Evolutionary conservation across 1,139 yeast genomes (phyloP), one percentile per base, ranked within the genome.

Genomic region (Suhomyces maxii): DNA sequence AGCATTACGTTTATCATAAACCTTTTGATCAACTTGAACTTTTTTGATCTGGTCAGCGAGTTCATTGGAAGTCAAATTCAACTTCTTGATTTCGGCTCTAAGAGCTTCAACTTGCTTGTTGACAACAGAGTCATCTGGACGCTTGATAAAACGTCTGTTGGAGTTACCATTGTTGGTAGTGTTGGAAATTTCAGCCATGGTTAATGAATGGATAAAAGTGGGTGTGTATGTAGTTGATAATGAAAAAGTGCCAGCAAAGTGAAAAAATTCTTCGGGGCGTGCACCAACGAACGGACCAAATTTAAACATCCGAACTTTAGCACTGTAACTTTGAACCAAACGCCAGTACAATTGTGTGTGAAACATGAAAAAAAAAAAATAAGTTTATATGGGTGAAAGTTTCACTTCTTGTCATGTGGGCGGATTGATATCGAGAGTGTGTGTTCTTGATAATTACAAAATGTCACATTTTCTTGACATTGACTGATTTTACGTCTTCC

Each of bases 111-210:
- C 65, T 58, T 81, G 78, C 53, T 77, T 78, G 64, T 86, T 87
- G 64, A 74, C 67, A 42, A 68, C 80, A 56, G 81, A 71, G 63
- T 80, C 83, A 65, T 90, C 95, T 51, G 96, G 95, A 64, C 86
- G 83, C 67, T 85, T 85, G 68, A 84, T 77, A 65, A 77, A 80
- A 58, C 79, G 80, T 66, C 76, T 75, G 39, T 60, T 57, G 31
- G 56, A 42, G 34, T 37, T 38, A 30, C 45, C 45, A 46, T 45
- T 51, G 46, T 58, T 41, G 33, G 60, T 49, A 46, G 60, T 44
- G 42, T 51, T 53, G 42, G 64, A 28, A 25, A 42, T 34, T 25
- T 37, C 41, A 35, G 47, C 39, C 47, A 47, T 47, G 37, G 41
- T 37, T 39, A 25, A 31, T 9, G 31, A 28, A 28, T 28, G 11